Evolutionary conservation across 177 flowering plant genomes (phyloP).

Genomic region (Telopea speciosissima): DNA sequence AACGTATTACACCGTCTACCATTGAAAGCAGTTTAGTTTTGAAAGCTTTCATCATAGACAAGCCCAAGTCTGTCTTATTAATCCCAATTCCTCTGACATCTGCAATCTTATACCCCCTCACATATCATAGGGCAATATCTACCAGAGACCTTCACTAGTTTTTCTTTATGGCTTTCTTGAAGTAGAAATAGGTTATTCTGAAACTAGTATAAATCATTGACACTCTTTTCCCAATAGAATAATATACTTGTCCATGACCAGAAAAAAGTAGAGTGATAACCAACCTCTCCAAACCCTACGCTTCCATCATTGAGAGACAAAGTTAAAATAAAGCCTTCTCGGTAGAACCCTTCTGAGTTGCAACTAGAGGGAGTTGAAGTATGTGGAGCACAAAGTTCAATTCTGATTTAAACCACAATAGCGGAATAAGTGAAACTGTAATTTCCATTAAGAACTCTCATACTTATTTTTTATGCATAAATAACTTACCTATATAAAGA

Average conservation of each 20-base stretch:
- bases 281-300: conserved; percentile 83
- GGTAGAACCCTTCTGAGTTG: conserved; percentile 25
- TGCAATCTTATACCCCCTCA: too few relatives aligned
- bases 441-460: neutral
- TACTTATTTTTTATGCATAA: neutral
- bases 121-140: too few relatives aligned
- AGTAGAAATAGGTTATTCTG: too few relatives aligned
- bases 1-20: too few relatives aligned
- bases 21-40: too few relatives aligned
- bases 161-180: too few relatives aligned
- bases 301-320: conserved; percentile 72
- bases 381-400: conserved; percentile 65
- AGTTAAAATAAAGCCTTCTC: conserved; percentile 75
- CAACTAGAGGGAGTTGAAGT: conserved; percentile 38
- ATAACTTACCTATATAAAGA: conserved; percentile 53
- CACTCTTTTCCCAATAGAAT: too few relatives aligned
- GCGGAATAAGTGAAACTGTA: neutral
- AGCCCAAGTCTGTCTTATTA: too few relatives aligned
- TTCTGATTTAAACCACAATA: conserved; percentile 37
- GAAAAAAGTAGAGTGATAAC: neutral
- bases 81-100: too few relatives aligned
- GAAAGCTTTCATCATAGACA: too few relatives aligned
- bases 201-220: too few relatives aligned
- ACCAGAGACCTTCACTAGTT: too few relatives aligned
- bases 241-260: neutral